Conservation (phyloP, 1,284 basidiomycete species). For the Ceratobasidium sp. region DNA sequence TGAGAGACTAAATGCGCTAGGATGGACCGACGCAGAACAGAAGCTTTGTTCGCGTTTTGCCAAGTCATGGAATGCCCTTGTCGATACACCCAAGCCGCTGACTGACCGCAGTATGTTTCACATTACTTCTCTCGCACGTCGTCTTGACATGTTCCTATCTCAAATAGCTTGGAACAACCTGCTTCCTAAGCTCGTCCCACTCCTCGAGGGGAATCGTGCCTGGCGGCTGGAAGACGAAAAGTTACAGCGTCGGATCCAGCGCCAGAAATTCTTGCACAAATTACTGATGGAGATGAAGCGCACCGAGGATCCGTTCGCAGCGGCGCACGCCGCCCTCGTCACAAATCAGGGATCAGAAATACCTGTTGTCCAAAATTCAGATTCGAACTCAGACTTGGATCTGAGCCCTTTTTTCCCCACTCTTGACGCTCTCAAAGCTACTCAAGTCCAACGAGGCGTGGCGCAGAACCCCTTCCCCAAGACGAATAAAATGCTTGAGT, state of each 20-base stretch:
- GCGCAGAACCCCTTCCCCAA: neutral
- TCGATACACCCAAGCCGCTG: conserved; percentile 6
- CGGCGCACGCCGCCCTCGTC: neutral
- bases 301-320: conserved; percentile 1
- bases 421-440: too few relatives aligned
- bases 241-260: neutral
- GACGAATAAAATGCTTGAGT: neutral
- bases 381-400: too few relatives aligned
- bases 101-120: conserved; percentile 9
- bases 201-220: conserved; percentile 13
- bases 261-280: neutral
- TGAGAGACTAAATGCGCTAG: neutral
- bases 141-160: neutral
- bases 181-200: conserved; percentile 2
- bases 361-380: too few relatives aligned
- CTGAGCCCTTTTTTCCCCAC: too few relatives aligned
- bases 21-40: neutral
- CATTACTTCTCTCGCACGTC: neutral
- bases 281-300: neutral
- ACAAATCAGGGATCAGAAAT: neutral
- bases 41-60: neutral
- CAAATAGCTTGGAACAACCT: conserved; percentile 15
- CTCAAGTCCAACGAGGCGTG: too few relatives aligned
- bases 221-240: neutral
- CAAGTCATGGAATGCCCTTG: neutral